Base-by-base conservation (phyloP, 108 stramenopile species). In the Discostella stelligeroides region DNA sequence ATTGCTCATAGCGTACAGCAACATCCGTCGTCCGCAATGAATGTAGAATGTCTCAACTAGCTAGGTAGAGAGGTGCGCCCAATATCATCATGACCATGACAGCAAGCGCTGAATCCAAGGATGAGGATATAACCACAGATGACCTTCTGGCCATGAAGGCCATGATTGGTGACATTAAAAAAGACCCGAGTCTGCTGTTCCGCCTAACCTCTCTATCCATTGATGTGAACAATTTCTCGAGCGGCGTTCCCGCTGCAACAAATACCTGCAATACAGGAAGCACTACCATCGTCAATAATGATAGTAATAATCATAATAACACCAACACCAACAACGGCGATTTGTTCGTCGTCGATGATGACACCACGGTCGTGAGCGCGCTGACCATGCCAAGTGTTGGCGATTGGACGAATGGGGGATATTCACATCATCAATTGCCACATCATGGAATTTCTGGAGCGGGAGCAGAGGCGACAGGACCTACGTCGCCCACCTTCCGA, bases 91-190 rank as follows among this genome's bases (percentile, higher is more conserved):
- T n/a, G n/a, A n/a, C 53, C 28, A 28, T 56, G 55, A 29, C 55
- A 23, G 13, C 39, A 14, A n/a, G n/a, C 13, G 14, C 40, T 0
- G 23, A 23, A 7, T 1, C 25, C 21, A 53, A 51, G 53, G 17
- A 69, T n/a, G 68, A 64, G 17, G 63, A 63, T 5, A 69, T 76
- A 24, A 76, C 76, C n/a, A 63, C 58, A 41, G 76, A 69, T 59
- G 76, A 76, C 48, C 60, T 76, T 1, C 53, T 64, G 37, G 76
- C 76, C 25, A 76, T 76, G 76, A 76, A 76, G 56, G 76, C 49
- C 24, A 76, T 76, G 76, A 76, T 76, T 41, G 63, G 68, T 0
- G 48, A 64, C 15, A 76, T 76, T 41, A 76, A 76, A 59, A 76
- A 50, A 42, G 76, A 76, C 59, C 76, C 76, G 23, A 69, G 67